Conservation (phyloP, 169 alveolate species). For the Babesia gibsoni region DNA sequence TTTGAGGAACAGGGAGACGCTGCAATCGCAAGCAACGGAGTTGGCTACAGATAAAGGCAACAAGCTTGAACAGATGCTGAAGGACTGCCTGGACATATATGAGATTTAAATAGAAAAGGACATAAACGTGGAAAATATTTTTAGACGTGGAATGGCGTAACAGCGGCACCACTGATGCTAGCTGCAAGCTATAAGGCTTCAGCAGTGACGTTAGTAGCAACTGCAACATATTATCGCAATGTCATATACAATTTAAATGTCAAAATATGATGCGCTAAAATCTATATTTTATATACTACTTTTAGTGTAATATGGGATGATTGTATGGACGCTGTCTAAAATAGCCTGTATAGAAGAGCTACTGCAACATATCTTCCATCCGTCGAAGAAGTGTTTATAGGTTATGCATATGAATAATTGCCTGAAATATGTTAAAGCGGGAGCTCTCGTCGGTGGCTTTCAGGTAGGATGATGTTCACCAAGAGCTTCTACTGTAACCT, state of each 20-base stretch:
- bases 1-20: not conserved
- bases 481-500: conserved; percentile 33
- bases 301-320: too few relatives aligned
- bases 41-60: conserved; percentile 2
- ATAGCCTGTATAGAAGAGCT: too few relatives aligned
- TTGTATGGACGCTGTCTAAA: too few relatives aligned
- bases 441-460: too few relatives aligned
- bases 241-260: not conserved
- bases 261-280: not conserved
- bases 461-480: conserved; percentile 18
- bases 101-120: not conserved
- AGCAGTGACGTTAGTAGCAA: not conserved
- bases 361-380: too few relatives aligned
- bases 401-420: too few relatives aligned
- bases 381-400: too few relatives aligned
- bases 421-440: too few relatives aligned
- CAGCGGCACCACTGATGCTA: not conserved
- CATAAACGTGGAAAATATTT: not conserved
- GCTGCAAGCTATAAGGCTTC: not conserved
- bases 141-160: not conserved
- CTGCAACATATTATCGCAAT: not conserved
- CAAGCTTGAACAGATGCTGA: conserved; percentile 5
- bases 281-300: conserved; percentile 10
- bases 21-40: conserved; percentile 5
- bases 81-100: conserved; percentile 41